Conservation (phyloP, 768 basidiomycete species). For the Hebeloma cylindrosporum region DNA sequence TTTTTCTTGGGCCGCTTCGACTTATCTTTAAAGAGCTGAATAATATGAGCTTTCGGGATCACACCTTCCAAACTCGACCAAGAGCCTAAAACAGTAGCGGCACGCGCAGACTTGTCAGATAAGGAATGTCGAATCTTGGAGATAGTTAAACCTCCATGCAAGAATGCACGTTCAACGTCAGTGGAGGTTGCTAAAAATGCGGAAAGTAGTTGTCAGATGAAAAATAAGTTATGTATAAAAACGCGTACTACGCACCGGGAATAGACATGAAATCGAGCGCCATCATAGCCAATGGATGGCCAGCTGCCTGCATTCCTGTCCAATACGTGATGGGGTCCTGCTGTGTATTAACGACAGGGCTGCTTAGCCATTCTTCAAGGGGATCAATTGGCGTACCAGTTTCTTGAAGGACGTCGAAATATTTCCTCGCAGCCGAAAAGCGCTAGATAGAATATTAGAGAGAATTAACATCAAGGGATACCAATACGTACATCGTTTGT, state of each 20-base stretch:
- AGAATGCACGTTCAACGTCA: slow-evolving; percentile 31
- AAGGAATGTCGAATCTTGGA: slow-evolving; percentile 27
- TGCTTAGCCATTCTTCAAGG: slow-evolving; percentile 14
- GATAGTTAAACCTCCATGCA: slow-evolving; percentile 26
- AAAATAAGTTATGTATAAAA: too few species aligned
- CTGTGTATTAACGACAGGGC: neutral
- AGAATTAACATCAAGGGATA: too few species aligned
- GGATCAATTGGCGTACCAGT: neutral
- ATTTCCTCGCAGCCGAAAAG: slow-evolving; percentile 1
- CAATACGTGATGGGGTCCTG: slow-evolving; percentile 13
- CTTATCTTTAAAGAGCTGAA: slow-evolving; percentile 10
- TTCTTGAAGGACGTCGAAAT: neutral
- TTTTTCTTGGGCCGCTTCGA: slow-evolving; percentile 6
- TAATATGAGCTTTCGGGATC: slow-evolving; percentile 7
- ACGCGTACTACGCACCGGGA: too few species aligned
- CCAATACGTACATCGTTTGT: too few species aligned
- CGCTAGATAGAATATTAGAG: slow-evolving; percentile 11
- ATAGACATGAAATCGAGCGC: too few species aligned
- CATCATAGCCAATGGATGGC: slow-evolving; percentile 13
- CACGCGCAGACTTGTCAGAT: slow-evolving; percentile 22
- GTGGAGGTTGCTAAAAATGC: slow-evolving; percentile 24
- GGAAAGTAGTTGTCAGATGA: slow-evolving; percentile 8
- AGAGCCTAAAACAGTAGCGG: slow-evolving; percentile 24
- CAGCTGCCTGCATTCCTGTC: slow-evolving; percentile 2
- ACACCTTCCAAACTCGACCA: slow-evolving; percentile 15